phyloP scores from a whole-genome alignment of 2,329 filamentous ascomycete genomes.

The Sclerotinia trifoliorum region DNA sequence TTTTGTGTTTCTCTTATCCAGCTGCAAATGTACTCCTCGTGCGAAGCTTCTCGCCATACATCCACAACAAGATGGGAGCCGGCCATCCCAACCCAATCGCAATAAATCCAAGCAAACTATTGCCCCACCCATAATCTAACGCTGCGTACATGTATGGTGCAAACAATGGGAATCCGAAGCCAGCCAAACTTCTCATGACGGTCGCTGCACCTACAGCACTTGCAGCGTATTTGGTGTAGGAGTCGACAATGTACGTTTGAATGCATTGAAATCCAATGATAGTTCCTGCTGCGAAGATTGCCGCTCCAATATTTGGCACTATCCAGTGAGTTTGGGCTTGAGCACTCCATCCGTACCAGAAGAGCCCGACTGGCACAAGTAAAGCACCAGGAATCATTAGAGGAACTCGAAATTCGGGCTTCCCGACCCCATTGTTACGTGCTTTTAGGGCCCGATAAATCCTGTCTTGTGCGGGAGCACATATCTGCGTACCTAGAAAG shows the following conservation, averaged over 20 bases:
- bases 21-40: slow-evolving; percentile 45
- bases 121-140: slow-evolving; percentile 50
- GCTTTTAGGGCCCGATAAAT: slow-evolving; percentile 35
- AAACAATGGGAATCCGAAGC: slow-evolving; percentile 37
- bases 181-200: slow-evolving; percentile 35
- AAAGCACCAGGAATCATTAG: slow-evolving; percentile 55
- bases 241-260: slow-evolving; percentile 54
- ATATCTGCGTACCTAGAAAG: slow-evolving; percentile 41
- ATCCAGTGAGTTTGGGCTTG: slow-evolving; percentile 55
- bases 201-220: slow-evolving; percentile 44
- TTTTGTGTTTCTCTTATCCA: slow-evolving; percentile 26
- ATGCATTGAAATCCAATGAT: slow-evolving; percentile 40
- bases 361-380: slow-evolving; percentile 55
- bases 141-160: slow-evolving; percentile 37
- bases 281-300: slow-evolving; percentile 51
- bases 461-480: slow-evolving; percentile 39
- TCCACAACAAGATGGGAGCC: slow-evolving; percentile 48
- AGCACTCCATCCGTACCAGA: slow-evolving; percentile 59
- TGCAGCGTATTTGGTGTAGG: slow-evolving; percentile 42
- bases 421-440: slow-evolving; percentile 36
- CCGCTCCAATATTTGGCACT: slow-evolving; percentile 55
- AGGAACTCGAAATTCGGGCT: slow-evolving; percentile 63
- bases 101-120: slow-evolving; percentile 48
- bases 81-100: slow-evolving; percentile 52
- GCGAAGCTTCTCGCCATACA: slow-evolving; percentile 42